Evolutionary conservation across 2,329 filamentous ascomycete genomes (phyloP).

Genomic region (Rhexocercosporidium sp.): DNA sequence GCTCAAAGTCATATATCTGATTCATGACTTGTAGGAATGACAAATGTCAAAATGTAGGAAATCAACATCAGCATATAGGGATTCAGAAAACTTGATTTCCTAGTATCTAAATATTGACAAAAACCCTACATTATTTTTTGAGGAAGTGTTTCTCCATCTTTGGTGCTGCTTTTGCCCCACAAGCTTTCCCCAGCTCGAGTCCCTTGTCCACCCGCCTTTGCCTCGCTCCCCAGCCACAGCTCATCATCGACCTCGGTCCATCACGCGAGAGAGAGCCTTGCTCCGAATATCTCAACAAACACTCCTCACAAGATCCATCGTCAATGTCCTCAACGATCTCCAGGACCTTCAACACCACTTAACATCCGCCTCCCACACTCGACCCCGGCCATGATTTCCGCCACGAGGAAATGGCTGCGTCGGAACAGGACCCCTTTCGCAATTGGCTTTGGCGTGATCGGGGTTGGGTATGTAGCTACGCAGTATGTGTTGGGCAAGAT

Average conservation of each 20-base stretch:
- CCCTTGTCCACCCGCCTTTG: neutral
- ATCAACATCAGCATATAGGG: too few relatives aligned
- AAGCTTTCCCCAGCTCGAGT: neutral
- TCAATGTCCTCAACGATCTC: conserved; percentile 6
- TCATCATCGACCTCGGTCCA: conserved; percentile 23
- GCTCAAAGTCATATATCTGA: neutral
- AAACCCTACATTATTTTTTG: neutral
- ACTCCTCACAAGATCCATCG: neutral
- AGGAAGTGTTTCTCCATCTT: neutral
- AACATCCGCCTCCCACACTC: neutral
- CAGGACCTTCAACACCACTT: neutral
- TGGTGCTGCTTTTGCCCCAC: conserved; percentile 10
- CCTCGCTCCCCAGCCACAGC: conserved; percentile 18
- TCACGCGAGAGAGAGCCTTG: conserved; percentile 7
- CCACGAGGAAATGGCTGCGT: conserved; percentile 87
- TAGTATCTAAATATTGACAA: neutral
- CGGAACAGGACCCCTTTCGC: conserved; percentile 91
- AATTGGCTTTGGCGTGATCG: conserved; percentile 84
- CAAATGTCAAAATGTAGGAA: neutral
- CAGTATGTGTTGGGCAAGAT: conserved; percentile 94
- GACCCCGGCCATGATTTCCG: conserved; percentile 59
- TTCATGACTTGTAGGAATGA: neutral
- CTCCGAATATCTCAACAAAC: conserved; percentile 11
- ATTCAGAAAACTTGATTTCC: too few relatives aligned
- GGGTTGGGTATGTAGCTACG: conserved; percentile 87